Evolutionary conservation across 768 basidiomycete genomes (phyloP), one percentile per base, ranked within the genome.

Genomic region (Sarcodon sp.): DNA sequence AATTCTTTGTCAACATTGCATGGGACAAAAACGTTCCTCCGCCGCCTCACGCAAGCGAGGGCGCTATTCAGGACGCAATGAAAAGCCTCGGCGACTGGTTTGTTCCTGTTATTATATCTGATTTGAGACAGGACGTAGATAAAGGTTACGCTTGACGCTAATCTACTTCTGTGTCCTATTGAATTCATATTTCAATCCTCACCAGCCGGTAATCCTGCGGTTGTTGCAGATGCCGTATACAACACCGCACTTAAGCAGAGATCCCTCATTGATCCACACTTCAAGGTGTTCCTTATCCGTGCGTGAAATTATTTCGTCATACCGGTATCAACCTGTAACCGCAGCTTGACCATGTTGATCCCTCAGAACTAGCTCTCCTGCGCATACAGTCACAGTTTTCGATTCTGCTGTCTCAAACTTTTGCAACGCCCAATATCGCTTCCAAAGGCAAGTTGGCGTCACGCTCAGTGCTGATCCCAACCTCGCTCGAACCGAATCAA

Each of bases 181-280:
- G 33, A 31, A 10, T 38, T 43, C 41, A 47, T 46, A 31, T 33
- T 50, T 47, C 46, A 52, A 18, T 44, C 36, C 36, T 35, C 27
- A 51, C 33, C 45, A 88, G 87, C 79, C 53, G 87, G 86, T 4
- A 81, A 80, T 33, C 67, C 74, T 0, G 73, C 78, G 4, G 57
- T 84, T 35, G 81, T 88, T 5, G 80, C 89, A 54, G 87, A 89
- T 61, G 80, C 80, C 53, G 67, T 88, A 1, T 79, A 76, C 61
- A 73, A 83, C 54, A 52, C 69, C 0, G 67, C 73, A 3, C 60
- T 87, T 50, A 81, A 79, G 59, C 69, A 75, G 7, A 75, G 82
- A 18, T 61, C 70, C 1, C 66, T 78, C 43, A 75, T 69, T 47
- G 79, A 87, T 54, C 62, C 73, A 4, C 72, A 75, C 7, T 87